Evolutionary conservation across 2,329 filamentous ascomycete species (phyloP).

Genomic region (Plectosphaerella sp.): DNA sequence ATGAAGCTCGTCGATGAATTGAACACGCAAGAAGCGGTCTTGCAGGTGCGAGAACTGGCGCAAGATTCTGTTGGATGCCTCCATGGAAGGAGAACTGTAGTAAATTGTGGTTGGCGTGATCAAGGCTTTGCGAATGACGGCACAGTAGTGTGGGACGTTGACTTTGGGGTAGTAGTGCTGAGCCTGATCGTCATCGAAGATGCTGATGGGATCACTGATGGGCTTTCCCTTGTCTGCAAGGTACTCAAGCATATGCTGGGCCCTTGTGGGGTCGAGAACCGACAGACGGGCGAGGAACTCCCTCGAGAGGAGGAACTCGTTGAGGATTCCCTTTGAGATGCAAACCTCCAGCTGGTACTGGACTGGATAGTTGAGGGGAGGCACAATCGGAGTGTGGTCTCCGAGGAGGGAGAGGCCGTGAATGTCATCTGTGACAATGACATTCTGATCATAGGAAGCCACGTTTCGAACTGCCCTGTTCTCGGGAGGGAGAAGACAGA

Average conservation of each 20-base stretch:
- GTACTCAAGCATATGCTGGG: conserved; percentile 68
- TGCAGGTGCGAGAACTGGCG: conserved; percentile 61
- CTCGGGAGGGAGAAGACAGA: not conserved
- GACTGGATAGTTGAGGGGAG: conserved; percentile 60
- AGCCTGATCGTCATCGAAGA: conserved; percentile 57
- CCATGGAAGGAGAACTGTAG: conserved; percentile 71
- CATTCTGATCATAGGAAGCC: conserved; percentile 5
- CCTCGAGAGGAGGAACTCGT: conserved; percentile 66
- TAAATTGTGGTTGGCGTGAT: conserved; percentile 83
- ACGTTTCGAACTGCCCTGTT: not conserved
- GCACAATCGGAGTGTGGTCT: not conserved
- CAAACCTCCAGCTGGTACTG: conserved; percentile 93
- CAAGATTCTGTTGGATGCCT: conserved; percentile 84
- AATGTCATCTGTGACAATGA: not conserved
- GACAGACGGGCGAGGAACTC: conserved; percentile 65
- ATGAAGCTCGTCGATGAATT: conserved; percentile 78
- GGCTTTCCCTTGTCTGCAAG: conserved; percentile 59
- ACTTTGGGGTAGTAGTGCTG: conserved; percentile 39
- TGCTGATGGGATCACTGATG: conserved; percentile 65
- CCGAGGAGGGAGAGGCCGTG: not conserved
- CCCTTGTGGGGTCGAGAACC: conserved; percentile 37
- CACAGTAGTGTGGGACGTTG: conserved; percentile 67
- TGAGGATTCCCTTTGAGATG: conserved; percentile 72
- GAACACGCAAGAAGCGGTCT: conserved; percentile 83
- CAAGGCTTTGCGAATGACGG: conserved; percentile 68